Conservation (phyloP, 2,329 filamentous ascomycete genomes). For the Pseudocercospora vitis region DNA sequence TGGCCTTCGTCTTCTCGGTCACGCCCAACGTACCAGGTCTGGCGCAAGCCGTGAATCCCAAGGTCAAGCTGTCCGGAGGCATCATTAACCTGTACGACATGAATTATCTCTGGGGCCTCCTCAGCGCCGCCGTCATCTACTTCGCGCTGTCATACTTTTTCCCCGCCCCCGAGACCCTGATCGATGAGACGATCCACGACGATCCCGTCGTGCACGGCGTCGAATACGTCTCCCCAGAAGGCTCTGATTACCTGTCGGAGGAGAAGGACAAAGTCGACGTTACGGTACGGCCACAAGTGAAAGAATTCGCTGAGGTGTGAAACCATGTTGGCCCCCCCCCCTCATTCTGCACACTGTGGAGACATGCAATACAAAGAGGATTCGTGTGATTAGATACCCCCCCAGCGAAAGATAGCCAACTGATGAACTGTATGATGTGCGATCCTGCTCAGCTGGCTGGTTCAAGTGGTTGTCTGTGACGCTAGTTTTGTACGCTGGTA, state of each 20-base stretch:
- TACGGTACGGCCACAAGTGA: slow-evolving; percentile 12
- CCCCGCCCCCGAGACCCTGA: slow-evolving; percentile 52
- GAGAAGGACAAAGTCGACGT: slow-evolving; percentile 17
- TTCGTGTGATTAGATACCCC: too few relatives aligned
- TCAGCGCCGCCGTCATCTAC: slow-evolving; percentile 58
- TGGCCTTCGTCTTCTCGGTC: slow-evolving; percentile 59
- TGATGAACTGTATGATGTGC: too few relatives aligned
- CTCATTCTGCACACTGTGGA: too few relatives aligned
- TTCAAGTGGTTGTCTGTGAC: too few relatives aligned
- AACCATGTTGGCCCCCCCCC: too few relatives aligned
- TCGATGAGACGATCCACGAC: slow-evolving; percentile 37
- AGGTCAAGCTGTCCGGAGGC: slow-evolving; percentile 49
- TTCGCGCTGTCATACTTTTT: slow-evolving; percentile 50
- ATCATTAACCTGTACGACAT: slow-evolving; percentile 59
- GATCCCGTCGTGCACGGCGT: slow-evolving; percentile 27
- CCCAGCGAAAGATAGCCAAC: too few relatives aligned
- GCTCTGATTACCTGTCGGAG: slow-evolving; percentile 9
- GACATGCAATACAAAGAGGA: too few relatives aligned
- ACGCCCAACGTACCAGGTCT: slow-evolving; percentile 58
- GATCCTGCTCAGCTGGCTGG: too few relatives aligned
- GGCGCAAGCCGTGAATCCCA: slow-evolving; percentile 44
- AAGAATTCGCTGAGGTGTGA: neutral
- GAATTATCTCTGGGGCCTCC: slow-evolving; percentile 66
- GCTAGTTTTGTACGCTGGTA: too few relatives aligned
- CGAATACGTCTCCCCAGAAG: slow-evolving; percentile 10